Conservation (phyloP, 306 rosid genomes). For the Vigna reflexopilosa region DNA sequence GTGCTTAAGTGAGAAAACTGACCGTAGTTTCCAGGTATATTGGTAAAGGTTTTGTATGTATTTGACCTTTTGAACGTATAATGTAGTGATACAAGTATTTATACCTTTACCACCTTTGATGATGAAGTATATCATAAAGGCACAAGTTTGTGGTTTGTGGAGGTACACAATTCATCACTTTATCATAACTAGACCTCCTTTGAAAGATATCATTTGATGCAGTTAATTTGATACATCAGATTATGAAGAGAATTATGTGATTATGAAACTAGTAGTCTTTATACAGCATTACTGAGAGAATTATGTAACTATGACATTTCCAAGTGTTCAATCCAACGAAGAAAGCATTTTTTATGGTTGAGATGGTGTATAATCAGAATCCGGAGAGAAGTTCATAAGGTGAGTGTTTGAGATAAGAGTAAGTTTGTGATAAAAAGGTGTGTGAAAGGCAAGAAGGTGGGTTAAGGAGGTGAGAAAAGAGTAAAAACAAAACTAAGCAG, state of each 20-base stretch:
- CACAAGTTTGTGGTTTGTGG: neutral
- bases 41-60: neutral
- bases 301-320: neutral
- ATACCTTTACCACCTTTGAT: too few species aligned
- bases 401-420: neutral
- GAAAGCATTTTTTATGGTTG: too few species aligned
- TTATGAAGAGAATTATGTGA: neutral
- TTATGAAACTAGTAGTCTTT: neutral
- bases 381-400: too few species aligned
- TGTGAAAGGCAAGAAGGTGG: conserved; percentile 45
- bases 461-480: conserved; percentile 60
- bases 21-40: neutral
- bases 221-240: too few species aligned
- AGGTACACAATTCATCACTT: neutral
- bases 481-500: conserved; percentile 41
- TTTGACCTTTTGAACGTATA: too few species aligned
- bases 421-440: conserved; percentile 26
- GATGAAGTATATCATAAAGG: too few species aligned
- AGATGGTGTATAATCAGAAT: too few species aligned
- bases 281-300: too few species aligned
- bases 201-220: neutral
- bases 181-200: neutral
- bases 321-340: neutral
- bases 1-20: conserved; percentile 22
- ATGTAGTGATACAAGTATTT: too few species aligned